Base-by-base conservation (phyloP, 192 early-diverging fungal species). In the Phlyctochytrium planicorne region DNA sequence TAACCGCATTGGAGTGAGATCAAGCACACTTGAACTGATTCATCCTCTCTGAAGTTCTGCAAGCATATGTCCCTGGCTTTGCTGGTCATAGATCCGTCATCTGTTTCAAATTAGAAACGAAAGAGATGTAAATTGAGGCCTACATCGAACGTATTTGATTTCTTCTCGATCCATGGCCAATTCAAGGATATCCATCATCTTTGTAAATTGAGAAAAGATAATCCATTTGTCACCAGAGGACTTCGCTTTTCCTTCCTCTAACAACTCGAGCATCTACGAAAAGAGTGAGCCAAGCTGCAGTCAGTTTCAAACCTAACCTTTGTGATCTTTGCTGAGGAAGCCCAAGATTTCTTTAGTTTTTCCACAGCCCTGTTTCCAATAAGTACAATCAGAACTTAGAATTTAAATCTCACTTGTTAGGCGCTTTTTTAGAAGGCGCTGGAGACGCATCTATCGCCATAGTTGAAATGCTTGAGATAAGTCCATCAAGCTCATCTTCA, bases 171-270 rank as follows among this genome's bases (percentile, higher is more conserved):
- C 4, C 4, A 72, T 32, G n/a, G 71, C 69, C 6, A 16, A 34
- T 30, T 74, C 73, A 36, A 52, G 59, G 14, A 74, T 37, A 36
- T 74, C 72, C 30, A 74, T 30, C 52, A 74, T 67, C n/a, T 60
- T 73, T 20, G 52, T 30, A 30, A 72, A 74, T 31, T 74, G 72
- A 70, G 72, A 69, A 35, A 74, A 74, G 12, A 74, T 30, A 27
- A 74, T 67, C 24, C 30, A 53, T 57, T 70, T 70, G 63, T 80
- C 76, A 23, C 64, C 69, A 31, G 86, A 87, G 29, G 78, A 53
- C 12, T 50, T 50, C 40, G n/a, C n/a, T 50, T n/a, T 10, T 14
- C 10, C n/a, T 10, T 50, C 40, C 12, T 50, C 40, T n/a, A 50
- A 50, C n/a, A 50, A 50, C 12, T 50, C 40, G 10, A n/a, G 40